A percentile compares a stretch with the other conserved stretches of the same genome.
Evolutionary conservation across 805 yeast genomes (phyloP).

Genomic region (Kodamaea neixiangensis): DNA sequence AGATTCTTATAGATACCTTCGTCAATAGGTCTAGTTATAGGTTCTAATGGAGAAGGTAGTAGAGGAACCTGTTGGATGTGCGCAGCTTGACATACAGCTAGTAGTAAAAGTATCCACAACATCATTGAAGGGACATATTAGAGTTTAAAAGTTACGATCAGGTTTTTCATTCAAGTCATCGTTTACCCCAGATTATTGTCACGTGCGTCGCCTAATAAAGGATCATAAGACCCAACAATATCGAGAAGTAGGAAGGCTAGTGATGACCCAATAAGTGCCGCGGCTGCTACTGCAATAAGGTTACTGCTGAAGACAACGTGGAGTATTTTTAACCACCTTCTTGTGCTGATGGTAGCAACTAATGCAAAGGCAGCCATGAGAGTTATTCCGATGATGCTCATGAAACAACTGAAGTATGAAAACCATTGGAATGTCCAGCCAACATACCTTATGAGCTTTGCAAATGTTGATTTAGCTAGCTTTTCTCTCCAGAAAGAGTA

Average conservation of each 20-base stretch:
- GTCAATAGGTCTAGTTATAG: background rate
- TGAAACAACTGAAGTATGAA: background rate
- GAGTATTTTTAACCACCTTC: background rate
- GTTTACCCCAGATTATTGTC: constrained; percentile 6
- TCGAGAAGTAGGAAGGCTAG: background rate
- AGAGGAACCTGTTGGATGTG: background rate
- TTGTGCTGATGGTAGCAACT: background rate
- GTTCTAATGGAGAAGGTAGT: background rate
- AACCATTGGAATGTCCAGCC: background rate
- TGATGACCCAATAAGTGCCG: background rate
- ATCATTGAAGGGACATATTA: background rate
- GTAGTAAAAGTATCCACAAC: constrained; percentile 1
- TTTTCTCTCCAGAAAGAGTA: background rate
- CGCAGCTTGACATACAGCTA: background rate
- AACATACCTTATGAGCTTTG: background rate
- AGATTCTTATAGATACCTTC: constrained; percentile 27
- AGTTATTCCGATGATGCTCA: background rate
- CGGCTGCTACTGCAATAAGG: background rate
- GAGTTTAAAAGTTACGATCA: background rate
- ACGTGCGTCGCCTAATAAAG: background rate
- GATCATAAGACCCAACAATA: background rate
- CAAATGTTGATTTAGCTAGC: background rate
- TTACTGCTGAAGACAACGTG: background rate
- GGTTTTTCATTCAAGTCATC: background rate
- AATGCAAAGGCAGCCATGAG: background rate